These are phyloP conservation scores for Ploettnerulaceae sp. DNA, from an alignment of 2,329 filamentous ascomycete species.

Conservation along the genomic window DNA sequence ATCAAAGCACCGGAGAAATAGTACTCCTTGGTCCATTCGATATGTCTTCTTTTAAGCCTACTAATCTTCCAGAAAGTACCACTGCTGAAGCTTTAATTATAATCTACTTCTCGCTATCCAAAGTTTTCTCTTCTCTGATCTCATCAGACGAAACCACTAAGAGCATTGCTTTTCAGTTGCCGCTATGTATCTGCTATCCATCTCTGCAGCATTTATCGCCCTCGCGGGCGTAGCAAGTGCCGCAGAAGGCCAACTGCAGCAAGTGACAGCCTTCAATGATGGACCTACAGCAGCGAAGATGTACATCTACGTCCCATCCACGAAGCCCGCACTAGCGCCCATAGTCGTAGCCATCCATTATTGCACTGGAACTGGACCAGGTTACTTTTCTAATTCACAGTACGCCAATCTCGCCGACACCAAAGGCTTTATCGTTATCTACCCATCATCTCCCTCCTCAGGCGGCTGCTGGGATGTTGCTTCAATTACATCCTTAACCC, in stretches of 20 bases:
- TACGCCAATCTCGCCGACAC: conserved; percentile 49
- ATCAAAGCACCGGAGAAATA: conserved; percentile 6
- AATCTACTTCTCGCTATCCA: background rate
- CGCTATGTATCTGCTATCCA: conserved; percentile 11
- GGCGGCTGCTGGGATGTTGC: conserved; percentile 57
- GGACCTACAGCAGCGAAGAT: conserved; percentile 25
- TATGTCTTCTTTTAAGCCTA: conserved; percentile 12
- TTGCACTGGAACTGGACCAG: conserved; percentile 39
- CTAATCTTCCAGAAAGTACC: too few relatives aligned
- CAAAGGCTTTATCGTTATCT: conserved; percentile 57
- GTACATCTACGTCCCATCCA: conserved; percentile 29
- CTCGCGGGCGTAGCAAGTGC: conserved; percentile 9
- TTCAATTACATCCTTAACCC: conserved; percentile 43
- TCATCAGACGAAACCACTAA: background rate
- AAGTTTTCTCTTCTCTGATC: background rate
- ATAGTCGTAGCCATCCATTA: conserved; percentile 31
- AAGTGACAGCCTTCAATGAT: conserved; percentile 22
- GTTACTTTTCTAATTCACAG: conserved; percentile 32
- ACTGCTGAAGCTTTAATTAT: too few relatives aligned
- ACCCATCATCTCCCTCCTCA: conserved; percentile 48
- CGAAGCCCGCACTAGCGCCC: conserved; percentile 16
- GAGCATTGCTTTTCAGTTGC: background rate
- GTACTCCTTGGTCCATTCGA: background rate
- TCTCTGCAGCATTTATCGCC: conserved; percentile 7
- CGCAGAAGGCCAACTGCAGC: conserved; percentile 12